A percentile compares a stretch with the other conserved stretches of the same genome.
Conservation (phyloP, 257 asterid genomes). For the Solanum neorickii region DNA sequence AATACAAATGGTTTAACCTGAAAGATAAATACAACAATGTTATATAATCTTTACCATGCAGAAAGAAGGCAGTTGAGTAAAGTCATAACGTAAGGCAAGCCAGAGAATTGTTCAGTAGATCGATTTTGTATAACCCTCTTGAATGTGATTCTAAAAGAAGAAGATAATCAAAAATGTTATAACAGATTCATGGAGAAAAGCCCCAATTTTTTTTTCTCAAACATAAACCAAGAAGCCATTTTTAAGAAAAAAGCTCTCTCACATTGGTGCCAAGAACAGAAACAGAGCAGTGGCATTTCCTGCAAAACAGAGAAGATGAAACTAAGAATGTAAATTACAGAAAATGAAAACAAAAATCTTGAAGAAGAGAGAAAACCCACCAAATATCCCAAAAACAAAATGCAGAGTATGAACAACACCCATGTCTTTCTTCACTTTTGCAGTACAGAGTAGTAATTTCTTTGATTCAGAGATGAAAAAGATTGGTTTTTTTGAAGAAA, state of each 20-base stretch:
- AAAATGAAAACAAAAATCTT: not conserved
- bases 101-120: slow-evolving; percentile 75
- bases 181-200: not conserved
- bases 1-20: not conserved
- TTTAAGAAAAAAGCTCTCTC: slow-evolving; percentile 10
- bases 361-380: slow-evolving; percentile 15
- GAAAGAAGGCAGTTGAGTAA: slow-evolving; percentile 83
- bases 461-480: not conserved
- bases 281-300: slow-evolving; percentile 75
- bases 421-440: not conserved
- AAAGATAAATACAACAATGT: not conserved
- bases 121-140: slow-evolving; percentile 42
- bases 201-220: not conserved
- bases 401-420: slow-evolving; percentile 29
- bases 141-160: slow-evolving; percentile 54
- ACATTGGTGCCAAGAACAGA: slow-evolving; percentile 83
- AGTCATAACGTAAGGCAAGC: slow-evolving; percentile 79
- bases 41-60: slow-evolving; percentile 33
- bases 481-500: not conserved
- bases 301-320: slow-evolving; percentile 9
- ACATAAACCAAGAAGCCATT: not conserved
- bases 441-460: not conserved
- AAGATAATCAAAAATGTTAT: not conserved
- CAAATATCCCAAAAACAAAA: slow-evolving; percentile 56
- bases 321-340: not conserved